Base-by-base conservation (phyloP, 164 flowering plant species). In the Aristolochia contorta region DNA sequence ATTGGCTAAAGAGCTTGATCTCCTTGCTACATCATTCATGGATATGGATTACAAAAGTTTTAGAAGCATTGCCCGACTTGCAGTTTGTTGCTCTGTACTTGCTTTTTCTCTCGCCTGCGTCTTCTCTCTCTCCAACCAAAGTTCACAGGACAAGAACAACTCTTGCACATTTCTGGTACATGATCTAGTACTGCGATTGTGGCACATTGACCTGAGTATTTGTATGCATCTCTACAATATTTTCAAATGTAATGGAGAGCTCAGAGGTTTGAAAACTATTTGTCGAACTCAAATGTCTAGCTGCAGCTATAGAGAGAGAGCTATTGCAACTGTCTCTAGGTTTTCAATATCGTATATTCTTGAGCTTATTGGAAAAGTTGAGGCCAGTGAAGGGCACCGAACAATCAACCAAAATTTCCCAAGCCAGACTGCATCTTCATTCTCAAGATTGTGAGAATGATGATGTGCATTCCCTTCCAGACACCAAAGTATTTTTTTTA, bases 401-500 rank as follows among this genome's bases (percentile, higher is more conserved):
- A 43, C 55, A 52, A 60, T 21, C 51, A 53, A 47, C 24, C 54
- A 70, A 58, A 46, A 22, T 56, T 56, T 30, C 61, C 32, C 67
- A 56, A 52, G 59, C 65, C 37, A 76, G 83, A 54, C 47, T 75
- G 37, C 74, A 72, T 32, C 69, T 79, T 67, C 58, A n/a, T 85
- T 52, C 61, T 70, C 5, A 60, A 75, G 19, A 51, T 75, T 15
- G 55, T 79, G 19, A 65, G 51, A 61, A 73, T 65, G 65, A 84
- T 83, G 83, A 69, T 85, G 61, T 60, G 58, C 47, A 61, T 90
- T 16, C 85, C 94, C 37, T 82, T 86, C 52, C 70, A 66, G 59
- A 59, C 59, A 47, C 98, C 98, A n/a, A 75, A 53, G 58, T 72
- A 67, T 66, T 90, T 82, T 71, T n/a, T 90, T 93, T 59, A 65